Evolutionary conservation across 257 asterid genomes (phyloP).

Genomic region (Striga asiatica): DNA sequence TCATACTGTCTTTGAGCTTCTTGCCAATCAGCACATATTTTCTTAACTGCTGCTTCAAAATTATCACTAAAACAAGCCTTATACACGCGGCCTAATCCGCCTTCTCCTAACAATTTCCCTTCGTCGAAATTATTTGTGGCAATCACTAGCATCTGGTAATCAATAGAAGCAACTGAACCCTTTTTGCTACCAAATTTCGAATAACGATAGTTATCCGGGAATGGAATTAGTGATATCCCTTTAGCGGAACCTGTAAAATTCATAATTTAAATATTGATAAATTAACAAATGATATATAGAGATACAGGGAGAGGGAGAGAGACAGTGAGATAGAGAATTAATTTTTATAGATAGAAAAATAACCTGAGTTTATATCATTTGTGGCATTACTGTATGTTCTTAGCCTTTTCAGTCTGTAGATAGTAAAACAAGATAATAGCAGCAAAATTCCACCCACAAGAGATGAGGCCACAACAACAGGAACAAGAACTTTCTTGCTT

Average conservation of each 20-base stretch:
- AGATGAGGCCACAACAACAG: slow-evolving; percentile 46
- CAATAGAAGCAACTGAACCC: slow-evolving; percentile 52
- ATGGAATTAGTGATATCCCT: slow-evolving; percentile 51
- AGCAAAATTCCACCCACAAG: slow-evolving; percentile 49
- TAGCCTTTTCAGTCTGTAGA: slow-evolving; percentile 34
- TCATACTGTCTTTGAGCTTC: slow-evolving; percentile 63
- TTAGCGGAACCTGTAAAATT: slow-evolving; percentile 19
- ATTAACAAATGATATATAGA: no score
- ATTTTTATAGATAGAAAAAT: neutral
- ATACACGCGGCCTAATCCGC: slow-evolving; percentile 62
- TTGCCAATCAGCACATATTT: slow-evolving; percentile 41
- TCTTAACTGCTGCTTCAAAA: slow-evolving; percentile 63
- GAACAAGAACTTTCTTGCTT: slow-evolving; percentile 46
- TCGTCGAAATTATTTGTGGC: slow-evolving; percentile 74
- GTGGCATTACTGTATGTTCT: slow-evolving; percentile 19
- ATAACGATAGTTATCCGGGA: slow-evolving; percentile 45
- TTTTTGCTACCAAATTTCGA: slow-evolving; percentile 41
- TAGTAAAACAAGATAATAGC: slow-evolving; percentile 31
- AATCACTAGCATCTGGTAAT: slow-evolving; percentile 49
- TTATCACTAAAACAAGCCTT: slow-evolving; percentile 60
- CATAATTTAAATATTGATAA: neutral
- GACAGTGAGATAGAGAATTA: neutral
- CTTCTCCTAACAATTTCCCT: slow-evolving; percentile 59
- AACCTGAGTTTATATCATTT: neutral
- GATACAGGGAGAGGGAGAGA: no score